Percentiles rank a stretch among this genome's conserved stretches.
Conservation (phyloP, 805 yeast species). For the Grigorovia humatica region DNA sequence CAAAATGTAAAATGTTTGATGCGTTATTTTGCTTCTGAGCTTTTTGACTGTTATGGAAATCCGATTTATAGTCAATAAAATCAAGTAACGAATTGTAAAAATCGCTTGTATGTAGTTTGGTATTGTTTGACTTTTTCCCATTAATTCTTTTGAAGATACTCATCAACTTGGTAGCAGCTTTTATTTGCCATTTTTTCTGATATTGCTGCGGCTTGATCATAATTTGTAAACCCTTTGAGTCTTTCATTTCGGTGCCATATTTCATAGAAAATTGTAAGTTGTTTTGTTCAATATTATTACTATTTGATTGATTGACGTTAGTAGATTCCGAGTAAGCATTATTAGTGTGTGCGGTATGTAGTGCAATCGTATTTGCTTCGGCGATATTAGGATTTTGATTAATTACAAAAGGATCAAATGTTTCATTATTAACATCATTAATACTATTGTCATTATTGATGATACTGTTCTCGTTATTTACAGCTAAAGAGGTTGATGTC, state of each 20-base stretch:
- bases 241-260: neutral
- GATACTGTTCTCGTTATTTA: too few species aligned
- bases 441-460: too few species aligned
- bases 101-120: slow-evolving; percentile 27
- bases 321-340: neutral
- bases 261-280: neutral
- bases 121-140: slow-evolving; percentile 4
- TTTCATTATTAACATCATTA: too few species aligned
- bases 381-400: neutral
- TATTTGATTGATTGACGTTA: neutral
- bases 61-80: slow-evolving; percentile 62
- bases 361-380: neutral
- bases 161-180: slow-evolving; percentile 52
- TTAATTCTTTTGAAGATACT: slow-evolving; percentile 49
- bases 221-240: neutral
- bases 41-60: slow-evolving; percentile 66
- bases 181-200: slow-evolving; percentile 73
- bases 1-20: neutral
- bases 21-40: neutral
- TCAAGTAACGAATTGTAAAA: slow-evolving; percentile 74
- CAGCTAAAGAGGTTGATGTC: neutral
- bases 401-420: neutral
- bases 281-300: neutral
- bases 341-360: neutral
- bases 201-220: slow-evolving; percentile 35